Conservation (phyloP, 371 early-diverging fungal genomes). For the Syncephalastrum contaminatum region DNA sequence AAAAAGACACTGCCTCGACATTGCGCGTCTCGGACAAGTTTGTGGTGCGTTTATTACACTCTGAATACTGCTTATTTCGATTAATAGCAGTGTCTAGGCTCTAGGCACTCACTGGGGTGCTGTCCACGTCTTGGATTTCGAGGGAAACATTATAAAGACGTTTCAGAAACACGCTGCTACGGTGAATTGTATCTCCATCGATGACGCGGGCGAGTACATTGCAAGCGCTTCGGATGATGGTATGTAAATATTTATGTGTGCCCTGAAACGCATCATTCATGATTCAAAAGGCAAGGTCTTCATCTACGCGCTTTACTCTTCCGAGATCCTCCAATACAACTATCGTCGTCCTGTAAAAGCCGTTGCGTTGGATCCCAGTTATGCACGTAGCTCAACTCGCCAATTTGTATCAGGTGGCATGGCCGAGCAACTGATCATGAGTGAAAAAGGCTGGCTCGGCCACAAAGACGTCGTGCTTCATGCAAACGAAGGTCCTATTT, state of each 20-base stretch:
- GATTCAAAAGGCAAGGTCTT: slow-evolving; percentile 63
- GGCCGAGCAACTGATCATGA: slow-evolving; percentile 82
- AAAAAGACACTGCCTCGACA: slow-evolving; percentile 82
- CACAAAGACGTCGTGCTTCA: slow-evolving; percentile 74
- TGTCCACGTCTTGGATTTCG: slow-evolving; percentile 88
- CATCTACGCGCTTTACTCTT: slow-evolving; percentile 70
- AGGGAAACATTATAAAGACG: slow-evolving; percentile 84
- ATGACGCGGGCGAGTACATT: slow-evolving; percentile 82
- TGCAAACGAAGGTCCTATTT: slow-evolving; percentile 88
- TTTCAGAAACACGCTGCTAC: slow-evolving; percentile 79
- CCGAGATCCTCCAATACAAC: slow-evolving; percentile 62
- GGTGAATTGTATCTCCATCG: slow-evolving; percentile 84
- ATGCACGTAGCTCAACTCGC: slow-evolving; percentile 65
- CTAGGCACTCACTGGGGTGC: slow-evolving; percentile 96
- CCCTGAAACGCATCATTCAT: neutral
- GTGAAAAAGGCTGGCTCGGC: slow-evolving; percentile 69
- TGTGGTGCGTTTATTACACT: slow-evolving; percentile 54
- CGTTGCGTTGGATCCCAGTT: slow-evolving; percentile 88
- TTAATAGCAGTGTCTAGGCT: slow-evolving; percentile 48
- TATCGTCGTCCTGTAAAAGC: slow-evolving; percentile 88
- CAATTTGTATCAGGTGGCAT: slow-evolving; percentile 90
- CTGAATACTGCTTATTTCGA: neutral
- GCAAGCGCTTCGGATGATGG: slow-evolving; percentile 95
- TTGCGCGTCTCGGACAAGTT: slow-evolving; percentile 80
- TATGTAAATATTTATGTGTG: slow-evolving; percentile 20